These are phyloP conservation scores for Arthrocladium fulminans DNA, from an alignment of 2,329 filamentous ascomycete genomes.

Conservation along the genomic window DNA sequence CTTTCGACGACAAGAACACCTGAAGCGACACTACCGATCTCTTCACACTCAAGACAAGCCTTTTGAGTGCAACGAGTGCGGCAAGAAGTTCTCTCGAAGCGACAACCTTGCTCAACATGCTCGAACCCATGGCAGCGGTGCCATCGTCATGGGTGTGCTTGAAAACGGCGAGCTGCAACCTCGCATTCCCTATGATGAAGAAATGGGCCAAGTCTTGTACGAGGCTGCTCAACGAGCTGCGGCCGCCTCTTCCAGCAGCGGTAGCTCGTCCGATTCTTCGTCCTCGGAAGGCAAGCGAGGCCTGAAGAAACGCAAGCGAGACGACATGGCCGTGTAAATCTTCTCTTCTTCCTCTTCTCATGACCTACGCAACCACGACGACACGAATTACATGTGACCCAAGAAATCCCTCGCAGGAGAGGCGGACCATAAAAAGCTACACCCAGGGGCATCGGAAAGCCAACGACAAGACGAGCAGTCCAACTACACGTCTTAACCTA, in stretches of 20 bases:
- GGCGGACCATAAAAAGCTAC: conserved; percentile 7
- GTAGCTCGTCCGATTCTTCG: conserved; percentile 28
- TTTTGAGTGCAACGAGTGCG: conserved; percentile 93
- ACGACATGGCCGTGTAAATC: conserved; percentile 33
- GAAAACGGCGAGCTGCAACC: conserved; percentile 54
- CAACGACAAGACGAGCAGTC: conserved; percentile 1
- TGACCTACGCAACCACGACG: conserved; percentile 10
- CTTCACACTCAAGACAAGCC: conserved; percentile 98
- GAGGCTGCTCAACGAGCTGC: conserved; percentile 67
- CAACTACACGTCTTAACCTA: conserved; percentile 3
- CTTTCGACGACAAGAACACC: conserved; percentile 95
- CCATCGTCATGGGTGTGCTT: conserved; percentile 82
- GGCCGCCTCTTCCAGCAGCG: conserved; percentile 44
- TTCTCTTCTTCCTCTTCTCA: conserved; percentile 6
- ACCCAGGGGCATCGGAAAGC: conserved; percentile 1
- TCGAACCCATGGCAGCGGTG: conserved; percentile 81
- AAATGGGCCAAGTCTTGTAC: conserved; percentile 72
- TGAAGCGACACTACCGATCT: conserved; percentile 97
- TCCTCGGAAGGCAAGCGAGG: conserved; percentile 39
- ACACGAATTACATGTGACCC: conserved; percentile 18
- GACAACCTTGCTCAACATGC: conserved; percentile 97
- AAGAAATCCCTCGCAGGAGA: conserved; percentile 12
- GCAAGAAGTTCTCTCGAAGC: conserved; percentile 97
- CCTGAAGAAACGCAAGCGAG: conserved; percentile 73
- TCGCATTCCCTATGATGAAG: conserved; percentile 45